These are phyloP conservation scores for Climacium dendroides DNA, from an alignment of 225 moss, liverwort and hornwort species.

Conservation along the genomic window DNA sequence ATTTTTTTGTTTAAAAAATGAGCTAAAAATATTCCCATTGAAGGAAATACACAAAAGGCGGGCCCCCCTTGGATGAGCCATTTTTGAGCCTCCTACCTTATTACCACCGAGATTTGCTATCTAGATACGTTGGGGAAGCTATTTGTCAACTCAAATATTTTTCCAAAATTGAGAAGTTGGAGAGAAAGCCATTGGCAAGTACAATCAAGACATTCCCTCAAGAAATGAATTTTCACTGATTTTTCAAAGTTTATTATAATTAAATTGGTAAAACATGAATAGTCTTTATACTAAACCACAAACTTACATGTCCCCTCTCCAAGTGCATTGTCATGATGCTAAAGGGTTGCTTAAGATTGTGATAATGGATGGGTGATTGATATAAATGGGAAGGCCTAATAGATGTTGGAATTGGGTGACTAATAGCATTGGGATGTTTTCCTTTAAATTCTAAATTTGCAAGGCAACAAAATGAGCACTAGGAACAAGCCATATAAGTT, in stretches of 20 bases:
- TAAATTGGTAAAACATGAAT: too few relatives aligned
- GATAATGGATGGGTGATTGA: fast-evolving
- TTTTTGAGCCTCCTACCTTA: too few relatives aligned
- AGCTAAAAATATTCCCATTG: too few relatives aligned
- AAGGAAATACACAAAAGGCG: too few relatives aligned
- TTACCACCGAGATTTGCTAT: too few relatives aligned
- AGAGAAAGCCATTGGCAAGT: neutral
- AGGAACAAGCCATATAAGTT: fast-evolving
- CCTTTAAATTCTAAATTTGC: fast-evolving
- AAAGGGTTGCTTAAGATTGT: neutral
- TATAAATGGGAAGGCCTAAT: neutral
- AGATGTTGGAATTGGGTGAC: fast-evolving
- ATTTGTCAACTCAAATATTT: neutral
- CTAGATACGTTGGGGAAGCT: neutral
- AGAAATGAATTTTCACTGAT: too few relatives aligned
- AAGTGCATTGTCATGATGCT: too few relatives aligned
- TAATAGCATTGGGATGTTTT: fast-evolving
- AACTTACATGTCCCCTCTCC: fast-evolving
- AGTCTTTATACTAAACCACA: too few relatives aligned
- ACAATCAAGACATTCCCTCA: neutral
- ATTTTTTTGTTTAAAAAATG: too few relatives aligned
- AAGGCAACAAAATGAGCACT: fast-evolving
- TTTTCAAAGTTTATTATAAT: neutral
- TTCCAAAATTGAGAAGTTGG: neutral
- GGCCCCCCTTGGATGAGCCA: too few relatives aligned